Percentiles rank a stretch among this genome's conserved stretches.
Evolutionary conservation across 2,329 filamentous ascomycete species (phyloP).

Genomic region (Colletotrichum lupini): DNA sequence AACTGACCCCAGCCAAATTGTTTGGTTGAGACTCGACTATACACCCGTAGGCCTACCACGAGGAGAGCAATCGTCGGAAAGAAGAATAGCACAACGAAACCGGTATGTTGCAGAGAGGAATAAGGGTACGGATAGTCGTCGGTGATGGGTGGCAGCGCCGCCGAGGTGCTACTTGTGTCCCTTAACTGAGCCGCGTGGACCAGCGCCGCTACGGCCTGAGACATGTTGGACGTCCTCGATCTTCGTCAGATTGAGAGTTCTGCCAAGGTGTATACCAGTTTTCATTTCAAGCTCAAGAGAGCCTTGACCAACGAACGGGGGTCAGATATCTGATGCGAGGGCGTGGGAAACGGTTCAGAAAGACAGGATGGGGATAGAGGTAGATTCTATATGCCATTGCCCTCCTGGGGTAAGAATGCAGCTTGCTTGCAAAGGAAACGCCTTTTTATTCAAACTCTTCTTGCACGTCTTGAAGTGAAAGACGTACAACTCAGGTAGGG

Average conservation of each 20-base stretch:
- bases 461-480: not conserved
- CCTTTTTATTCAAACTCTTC: not conserved
- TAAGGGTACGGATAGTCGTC: constrained; percentile 27
- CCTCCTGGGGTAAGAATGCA: not conserved
- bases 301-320: constrained; percentile 1
- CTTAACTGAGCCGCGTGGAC: constrained; percentile 24
- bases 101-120: constrained; percentile 19
- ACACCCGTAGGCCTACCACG: constrained; percentile 22
- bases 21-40: constrained; percentile 26
- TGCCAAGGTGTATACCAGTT: not conserved
- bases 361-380: not conserved
- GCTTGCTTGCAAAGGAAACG: not conserved
- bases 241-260: not conserved
- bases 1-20: constrained; percentile 32
- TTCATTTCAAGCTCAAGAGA: not conserved
- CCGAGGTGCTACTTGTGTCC: not conserved
- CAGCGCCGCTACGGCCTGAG: constrained; percentile 22
- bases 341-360: constrained; percentile 3
- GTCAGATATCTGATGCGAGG: not conserved
- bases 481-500: not conserved
- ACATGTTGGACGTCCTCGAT: constrained; percentile 1
- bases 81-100: constrained; percentile 28
- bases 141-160: constrained; percentile 14
- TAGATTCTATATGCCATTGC: constrained; percentile 12
- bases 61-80: constrained; percentile 20